phyloP scores from a whole-genome alignment of 768 basidiomycete genomes.

The Candolleomyces eurysporus region DNA sequence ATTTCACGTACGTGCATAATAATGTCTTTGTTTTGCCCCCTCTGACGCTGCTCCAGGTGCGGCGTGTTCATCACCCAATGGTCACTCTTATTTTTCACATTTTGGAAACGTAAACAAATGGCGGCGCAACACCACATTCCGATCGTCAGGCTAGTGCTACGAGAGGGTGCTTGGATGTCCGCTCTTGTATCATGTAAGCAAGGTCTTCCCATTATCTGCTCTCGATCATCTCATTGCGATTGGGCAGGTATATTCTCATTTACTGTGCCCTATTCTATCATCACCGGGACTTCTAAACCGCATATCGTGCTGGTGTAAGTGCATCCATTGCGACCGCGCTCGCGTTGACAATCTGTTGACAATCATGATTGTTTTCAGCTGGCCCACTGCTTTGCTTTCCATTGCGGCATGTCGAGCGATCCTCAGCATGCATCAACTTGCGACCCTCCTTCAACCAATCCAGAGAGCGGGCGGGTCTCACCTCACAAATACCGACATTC shows the following conservation, averaged over 20 bases:
- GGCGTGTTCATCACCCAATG: constrained; percentile 2
- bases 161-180: constrained; percentile 7
- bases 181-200: constrained; percentile 3
- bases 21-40: neutral
- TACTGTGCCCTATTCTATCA: constrained; percentile 5
- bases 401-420: constrained; percentile 4
- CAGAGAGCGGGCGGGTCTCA: neutral
- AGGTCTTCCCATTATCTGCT: neutral
- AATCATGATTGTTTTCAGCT: neutral
- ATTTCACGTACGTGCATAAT: constrained; percentile 3
- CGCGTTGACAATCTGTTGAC: too few relatives aligned
- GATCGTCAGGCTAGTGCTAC: constrained; percentile 3
- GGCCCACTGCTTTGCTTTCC: constrained; percentile 4
- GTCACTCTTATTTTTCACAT: constrained; percentile 6
- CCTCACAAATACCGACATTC: constrained; percentile 6
- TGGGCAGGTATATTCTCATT: constrained; percentile 1
- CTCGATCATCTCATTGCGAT: neutral
- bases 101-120: constrained; percentile 3
- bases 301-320: constrained; percentile 7
- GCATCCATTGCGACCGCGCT: too few relatives aligned
- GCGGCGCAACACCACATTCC: constrained; percentile 5
- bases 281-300: constrained; percentile 3
- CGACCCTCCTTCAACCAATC: neutral
- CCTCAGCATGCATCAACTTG: constrained; percentile 5
- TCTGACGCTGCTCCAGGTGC: neutral